A percentile compares a stretch with the other conserved stretches of the same genome.
phyloP scores from a whole-genome alignment of 176 grass and related monocot species.

The Carex kokanica region DNA sequence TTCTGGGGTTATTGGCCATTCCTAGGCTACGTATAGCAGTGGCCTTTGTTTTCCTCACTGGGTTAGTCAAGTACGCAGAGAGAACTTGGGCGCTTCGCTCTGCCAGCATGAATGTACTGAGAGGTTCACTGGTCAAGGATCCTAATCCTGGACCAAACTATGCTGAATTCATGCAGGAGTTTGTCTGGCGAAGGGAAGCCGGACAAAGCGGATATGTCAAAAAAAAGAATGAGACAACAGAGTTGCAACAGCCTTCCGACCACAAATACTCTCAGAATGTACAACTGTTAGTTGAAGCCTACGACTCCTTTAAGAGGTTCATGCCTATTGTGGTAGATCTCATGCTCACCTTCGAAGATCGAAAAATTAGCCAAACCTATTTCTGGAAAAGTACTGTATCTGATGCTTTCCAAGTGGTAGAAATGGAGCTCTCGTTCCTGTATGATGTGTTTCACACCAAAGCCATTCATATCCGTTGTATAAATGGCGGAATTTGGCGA shows the following conservation, averaged over 20 bases:
- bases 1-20: background rate
- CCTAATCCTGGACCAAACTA: background rate
- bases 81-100: constrained; percentile 37
- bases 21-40: constrained; percentile 15
- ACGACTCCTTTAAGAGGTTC: constrained; percentile 16
- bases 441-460: constrained; percentile 46
- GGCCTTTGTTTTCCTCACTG: constrained; percentile 24
- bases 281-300: background rate
- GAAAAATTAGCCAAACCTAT: background rate
- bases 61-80: constrained; percentile 29
- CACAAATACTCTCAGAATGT: background rate
- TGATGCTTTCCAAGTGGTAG: constrained; percentile 23
- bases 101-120: constrained; percentile 15
- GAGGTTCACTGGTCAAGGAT: constrained; percentile 1
- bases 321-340: constrained; percentile 18
- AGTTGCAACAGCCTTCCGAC: background rate
- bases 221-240: constrained; percentile 13
- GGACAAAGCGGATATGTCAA: background rate
- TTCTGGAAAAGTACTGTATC: background rate
- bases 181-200: background rate
- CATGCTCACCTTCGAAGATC: constrained; percentile 29
- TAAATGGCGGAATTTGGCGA: background rate
- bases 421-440: constrained; percentile 49
- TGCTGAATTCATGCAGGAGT: constrained; percentile 12
- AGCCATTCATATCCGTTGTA: background rate